Base-by-base conservation (phyloP, 2,329 filamentous ascomycete species). In the Rhynchosporium secalis region DNA sequence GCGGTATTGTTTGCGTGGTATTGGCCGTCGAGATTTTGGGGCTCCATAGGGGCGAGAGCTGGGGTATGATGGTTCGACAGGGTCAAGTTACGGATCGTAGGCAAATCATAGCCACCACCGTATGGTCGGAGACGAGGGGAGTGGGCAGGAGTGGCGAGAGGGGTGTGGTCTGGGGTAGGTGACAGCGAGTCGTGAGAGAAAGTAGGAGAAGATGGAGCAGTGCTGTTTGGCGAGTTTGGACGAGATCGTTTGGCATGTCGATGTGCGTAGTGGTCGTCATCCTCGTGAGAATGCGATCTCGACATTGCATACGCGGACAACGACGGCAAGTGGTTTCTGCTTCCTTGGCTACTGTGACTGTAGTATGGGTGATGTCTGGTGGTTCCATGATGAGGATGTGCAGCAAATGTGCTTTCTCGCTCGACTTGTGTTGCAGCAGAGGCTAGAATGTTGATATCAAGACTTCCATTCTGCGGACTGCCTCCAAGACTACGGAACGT, bases 171-270 rank as follows among this genome's bases (percentile, higher is more conserved):
- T 10, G 94, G 95, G 1, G 94, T 99, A 4, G 94, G 95, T 9
- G 94, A 98, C 52, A 94, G 84, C 10, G 94, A 97, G 76, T 96
- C 92, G 78, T 97, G 92, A 2, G 94, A 97, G 76, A 97, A 96
- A 3, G 93, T 97, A 31, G 94, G 94, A 38, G 94, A 98, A 31
- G 94, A 96, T 26, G 95, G 95, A 54, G 94, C 94, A 2, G 94
- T 98, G 8, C 93, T 97, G 78, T 96, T 92, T 58, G 94, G 95
- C 41, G 94, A 97, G 75, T 93, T 95, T 48, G 95, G 94, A 70
- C 94, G 83, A 64, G 94, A 98, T 66, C 92, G 87, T 82, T 98
- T 98, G 31, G 89, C 84, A 70, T 88, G 86, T 64, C 90, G 84
- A 74, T 92, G 81, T 56, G 86, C 86, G 56, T 80, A 94, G 69